Percentiles rank a stretch among this genome's conserved stretches.
phyloP scores from a whole-genome alignment of 768 basidiomycete genomes.

The Rhodotorula sphaerocarpa region DNA sequence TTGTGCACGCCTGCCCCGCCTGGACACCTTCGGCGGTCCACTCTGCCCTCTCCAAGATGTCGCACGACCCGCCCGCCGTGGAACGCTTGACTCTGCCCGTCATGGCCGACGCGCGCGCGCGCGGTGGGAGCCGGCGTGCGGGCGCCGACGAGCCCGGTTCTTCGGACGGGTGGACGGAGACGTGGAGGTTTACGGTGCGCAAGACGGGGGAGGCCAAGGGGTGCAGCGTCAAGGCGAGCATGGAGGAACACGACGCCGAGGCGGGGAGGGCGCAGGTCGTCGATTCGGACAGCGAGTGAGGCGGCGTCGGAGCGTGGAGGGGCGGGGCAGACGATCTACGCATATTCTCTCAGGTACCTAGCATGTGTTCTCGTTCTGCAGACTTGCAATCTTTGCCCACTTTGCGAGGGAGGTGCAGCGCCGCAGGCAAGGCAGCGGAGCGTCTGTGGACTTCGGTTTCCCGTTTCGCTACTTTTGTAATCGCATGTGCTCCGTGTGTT shows the following conservation, averaged over 20 bases:
- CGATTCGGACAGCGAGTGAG: neutral
- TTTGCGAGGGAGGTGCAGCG: too few relatives aligned
- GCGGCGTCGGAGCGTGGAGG: neutral
- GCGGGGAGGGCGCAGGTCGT: neutral
- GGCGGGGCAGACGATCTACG: too few relatives aligned
- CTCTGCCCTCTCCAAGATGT: constrained; percentile 20
- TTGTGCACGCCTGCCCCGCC: constrained; percentile 13
- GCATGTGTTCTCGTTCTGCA: too few relatives aligned
- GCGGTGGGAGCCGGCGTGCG: neutral
- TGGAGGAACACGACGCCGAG: neutral
- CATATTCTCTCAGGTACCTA: too few relatives aligned
- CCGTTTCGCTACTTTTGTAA: too few relatives aligned
- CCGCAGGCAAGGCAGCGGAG: too few relatives aligned
- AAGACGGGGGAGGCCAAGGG: constrained; percentile 32
- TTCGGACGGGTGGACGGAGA: constrained; percentile 21
- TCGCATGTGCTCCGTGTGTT: too few relatives aligned
- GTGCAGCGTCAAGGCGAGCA: constrained; percentile 10
- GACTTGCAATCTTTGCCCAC: too few relatives aligned
- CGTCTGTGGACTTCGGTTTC: too few relatives aligned
- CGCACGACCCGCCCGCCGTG: constrained; percentile 11
- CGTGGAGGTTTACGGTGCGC: constrained; percentile 29
- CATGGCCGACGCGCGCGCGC: constrained; percentile 9
- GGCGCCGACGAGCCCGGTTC: too few relatives aligned
- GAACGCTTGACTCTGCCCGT: constrained; percentile 24
- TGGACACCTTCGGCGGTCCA: constrained; percentile 30